These are phyloP conservation scores for Mrakia hoshinonis DNA, from an alignment of 768 basidiomycete species.

Conservation along the genomic window DNA sequence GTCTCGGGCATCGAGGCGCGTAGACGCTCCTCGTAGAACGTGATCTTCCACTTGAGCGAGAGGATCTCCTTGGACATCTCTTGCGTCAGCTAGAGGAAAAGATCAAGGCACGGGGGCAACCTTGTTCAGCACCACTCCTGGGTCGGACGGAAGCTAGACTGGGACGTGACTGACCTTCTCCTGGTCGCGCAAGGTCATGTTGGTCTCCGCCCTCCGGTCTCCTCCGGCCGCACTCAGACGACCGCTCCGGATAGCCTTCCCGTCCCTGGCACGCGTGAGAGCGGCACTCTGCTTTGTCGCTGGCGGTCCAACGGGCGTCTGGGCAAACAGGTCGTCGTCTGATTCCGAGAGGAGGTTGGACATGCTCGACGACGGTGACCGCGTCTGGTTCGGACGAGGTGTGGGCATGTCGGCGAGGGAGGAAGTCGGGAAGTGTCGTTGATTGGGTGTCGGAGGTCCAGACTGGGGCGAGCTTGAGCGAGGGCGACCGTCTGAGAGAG, in stretches of 20 bases:
- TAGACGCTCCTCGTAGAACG: slow-evolving; percentile 88
- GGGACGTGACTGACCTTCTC: slow-evolving; percentile 60
- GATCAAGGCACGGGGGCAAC: background rate
- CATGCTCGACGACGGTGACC: background rate
- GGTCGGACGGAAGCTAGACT: background rate
- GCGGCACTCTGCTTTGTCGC: background rate
- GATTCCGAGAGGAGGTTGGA: slow-evolving; percentile 7
- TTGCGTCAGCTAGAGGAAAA: slow-evolving; percentile 67
- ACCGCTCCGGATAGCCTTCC: background rate
- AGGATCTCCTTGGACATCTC: slow-evolving; percentile 95
- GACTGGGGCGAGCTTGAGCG: background rate
- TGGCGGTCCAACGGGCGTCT: slow-evolving; percentile 5
- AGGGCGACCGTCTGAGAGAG: background rate
- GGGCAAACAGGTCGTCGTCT: slow-evolving; percentile 21
- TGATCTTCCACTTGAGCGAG: slow-evolving; percentile 86
- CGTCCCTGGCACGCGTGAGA: background rate
- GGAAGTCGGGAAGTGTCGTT: background rate
- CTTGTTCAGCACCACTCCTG: background rate
- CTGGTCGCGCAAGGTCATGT: slow-evolving; percentile 81
- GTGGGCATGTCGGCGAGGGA: slow-evolving; percentile 12
- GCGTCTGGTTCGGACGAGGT: background rate
- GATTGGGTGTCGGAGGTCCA: background rate
- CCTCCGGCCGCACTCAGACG: slow-evolving; percentile 16
- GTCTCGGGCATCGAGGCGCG: slow-evolving; percentile 83
- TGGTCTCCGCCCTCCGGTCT: slow-evolving; percentile 28